Conservation (phyloP, 2,329 filamentous ascomycete genomes). For the Diplodia sapinea region DNA sequence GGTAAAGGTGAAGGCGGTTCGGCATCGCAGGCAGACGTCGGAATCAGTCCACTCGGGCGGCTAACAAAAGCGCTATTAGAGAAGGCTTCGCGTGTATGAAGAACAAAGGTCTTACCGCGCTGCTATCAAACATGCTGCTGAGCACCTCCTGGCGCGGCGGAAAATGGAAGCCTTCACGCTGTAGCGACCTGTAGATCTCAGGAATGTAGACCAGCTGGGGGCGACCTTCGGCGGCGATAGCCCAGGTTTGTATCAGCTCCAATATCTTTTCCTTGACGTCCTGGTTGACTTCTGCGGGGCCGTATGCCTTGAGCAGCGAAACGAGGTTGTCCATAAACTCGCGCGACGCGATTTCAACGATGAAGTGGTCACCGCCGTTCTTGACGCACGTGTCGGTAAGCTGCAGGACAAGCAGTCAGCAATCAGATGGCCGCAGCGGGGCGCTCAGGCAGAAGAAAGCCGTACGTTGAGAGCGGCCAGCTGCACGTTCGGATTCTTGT, state of each 20-base stretch:
- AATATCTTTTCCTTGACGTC: slow-evolving; percentile 90
- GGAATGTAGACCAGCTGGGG: slow-evolving; percentile 84
- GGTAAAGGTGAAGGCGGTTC: slow-evolving; percentile 94
- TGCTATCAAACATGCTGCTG: slow-evolving; percentile 98
- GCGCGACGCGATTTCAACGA: slow-evolving; percentile 90
- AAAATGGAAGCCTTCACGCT: slow-evolving; percentile 85
- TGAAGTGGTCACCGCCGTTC: slow-evolving; percentile 94
- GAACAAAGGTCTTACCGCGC: slow-evolving; percentile 67
- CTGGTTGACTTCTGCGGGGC: slow-evolving; percentile 74
- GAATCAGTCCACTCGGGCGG: slow-evolving; percentile 98
- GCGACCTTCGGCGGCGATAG: slow-evolving; percentile 83
- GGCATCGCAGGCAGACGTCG: slow-evolving; percentile 97
- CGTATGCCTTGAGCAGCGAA: slow-evolving; percentile 83
- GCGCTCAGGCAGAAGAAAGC: slow-evolving; percentile 18
- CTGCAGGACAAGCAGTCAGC: slow-evolving; percentile 49
- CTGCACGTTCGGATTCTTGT: slow-evolving; percentile 97
- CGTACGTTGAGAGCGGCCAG: slow-evolving; percentile 88
- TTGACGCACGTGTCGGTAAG: slow-evolving; percentile 98
- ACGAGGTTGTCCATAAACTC: slow-evolving; percentile 98
- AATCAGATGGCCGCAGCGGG: not conserved
- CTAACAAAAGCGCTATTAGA: slow-evolving; percentile 52
- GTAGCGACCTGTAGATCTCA: slow-evolving; percentile 82
- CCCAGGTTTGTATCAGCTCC: slow-evolving; percentile 93
- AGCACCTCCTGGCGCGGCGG: slow-evolving; percentile 84
- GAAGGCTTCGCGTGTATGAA: too few relatives aligned